Evolutionary conservation across 192 early-diverging fungal species (phyloP).

Genomic region (Entomortierella beljakovae): DNA sequence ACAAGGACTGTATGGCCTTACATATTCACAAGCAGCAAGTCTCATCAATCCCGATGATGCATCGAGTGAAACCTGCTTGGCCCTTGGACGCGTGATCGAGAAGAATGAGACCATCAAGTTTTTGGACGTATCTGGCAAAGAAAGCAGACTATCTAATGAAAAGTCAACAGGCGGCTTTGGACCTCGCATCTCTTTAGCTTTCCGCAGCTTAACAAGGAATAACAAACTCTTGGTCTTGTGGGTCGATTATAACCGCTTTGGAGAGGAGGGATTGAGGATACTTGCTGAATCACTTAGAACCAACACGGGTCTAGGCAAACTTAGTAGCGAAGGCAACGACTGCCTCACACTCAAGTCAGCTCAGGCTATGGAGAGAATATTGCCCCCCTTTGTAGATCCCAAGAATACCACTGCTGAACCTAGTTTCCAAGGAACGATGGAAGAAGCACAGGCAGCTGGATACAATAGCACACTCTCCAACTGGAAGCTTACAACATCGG

Average conservation of each 20-base stretch:
- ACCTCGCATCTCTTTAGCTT: constrained; percentile 19
- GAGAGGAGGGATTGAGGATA: constrained; percentile 28
- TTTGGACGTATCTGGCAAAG: constrained; percentile 42
- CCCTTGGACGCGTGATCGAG: constrained; percentile 28
- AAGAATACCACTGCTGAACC: no score
- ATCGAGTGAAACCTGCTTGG: constrained; percentile 33
- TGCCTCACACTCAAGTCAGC: constrained; percentile 36
- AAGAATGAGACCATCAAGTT: constrained; percentile 38
- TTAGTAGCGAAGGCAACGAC: constrained; percentile 46
- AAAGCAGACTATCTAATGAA: constrained; percentile 1
- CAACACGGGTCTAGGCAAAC: constrained; percentile 24
- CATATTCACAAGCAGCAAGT: constrained; percentile 4
- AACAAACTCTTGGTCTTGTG: constrained; percentile 24
- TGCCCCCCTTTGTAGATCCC: constrained; percentile 28
- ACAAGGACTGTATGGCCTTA: constrained; percentile 18
- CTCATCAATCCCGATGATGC: constrained; percentile 33
- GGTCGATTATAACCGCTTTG: constrained; percentile 47
- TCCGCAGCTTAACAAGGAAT: constrained; percentile 29
- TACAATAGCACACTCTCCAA: constrained; percentile 43
- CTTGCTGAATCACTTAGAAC: constrained; percentile 24
- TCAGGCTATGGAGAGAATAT: constrained; percentile 24
- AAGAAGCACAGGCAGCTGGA: constrained; percentile 33
- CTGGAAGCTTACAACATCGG: constrained; percentile 21
- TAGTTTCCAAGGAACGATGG: constrained; percentile 39
- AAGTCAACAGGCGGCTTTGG: constrained; percentile 45